Conservation (phyloP, 2,329 filamentous ascomycete genomes). For the Trichoderma sp. region DNA sequence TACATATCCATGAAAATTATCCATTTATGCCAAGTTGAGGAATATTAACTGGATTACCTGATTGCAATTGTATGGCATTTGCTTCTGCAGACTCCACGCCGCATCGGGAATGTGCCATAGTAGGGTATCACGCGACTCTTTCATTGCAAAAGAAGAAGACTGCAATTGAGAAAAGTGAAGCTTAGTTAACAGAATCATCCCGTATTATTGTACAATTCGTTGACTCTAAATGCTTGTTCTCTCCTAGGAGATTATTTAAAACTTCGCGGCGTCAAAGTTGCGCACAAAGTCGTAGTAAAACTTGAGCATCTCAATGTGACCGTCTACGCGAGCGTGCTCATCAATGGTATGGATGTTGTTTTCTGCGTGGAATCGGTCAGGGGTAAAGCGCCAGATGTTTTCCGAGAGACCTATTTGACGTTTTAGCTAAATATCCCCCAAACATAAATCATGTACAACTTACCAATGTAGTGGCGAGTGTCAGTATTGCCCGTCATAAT, state of each 20-base stretch:
- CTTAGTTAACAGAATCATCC: neutral
- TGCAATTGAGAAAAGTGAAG: neutral
- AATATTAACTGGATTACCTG: neutral
- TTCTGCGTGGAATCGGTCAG: slow-evolving; percentile 36
- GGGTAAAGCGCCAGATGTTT: slow-evolving; percentile 49
- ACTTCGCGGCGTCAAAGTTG: slow-evolving; percentile 45
- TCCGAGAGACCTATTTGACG: slow-evolving; percentile 29
- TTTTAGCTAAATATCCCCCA: slow-evolving; percentile 30
- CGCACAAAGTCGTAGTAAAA: slow-evolving; percentile 52
- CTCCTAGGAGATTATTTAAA: neutral
- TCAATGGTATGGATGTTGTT: slow-evolving; percentile 49
- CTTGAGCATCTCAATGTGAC: slow-evolving; percentile 47
- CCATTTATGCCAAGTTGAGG: neutral
- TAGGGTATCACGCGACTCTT: neutral
- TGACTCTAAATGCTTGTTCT: neutral
- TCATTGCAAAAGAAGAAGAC: neutral
- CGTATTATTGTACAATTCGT: neutral
- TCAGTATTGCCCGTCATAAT: slow-evolving; percentile 52
- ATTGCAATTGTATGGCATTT: neutral
- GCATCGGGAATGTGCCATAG: neutral
- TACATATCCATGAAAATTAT: neutral
- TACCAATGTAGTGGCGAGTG: slow-evolving; percentile 48
- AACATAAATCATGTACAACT: slow-evolving; percentile 23
- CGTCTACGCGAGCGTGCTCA: slow-evolving; percentile 45
- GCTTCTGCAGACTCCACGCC: neutral